These are phyloP conservation scores for Annulohypoxylon bovei DNA, from an alignment of 495 filamentous ascomycete species.

Conservation along the genomic window DNA sequence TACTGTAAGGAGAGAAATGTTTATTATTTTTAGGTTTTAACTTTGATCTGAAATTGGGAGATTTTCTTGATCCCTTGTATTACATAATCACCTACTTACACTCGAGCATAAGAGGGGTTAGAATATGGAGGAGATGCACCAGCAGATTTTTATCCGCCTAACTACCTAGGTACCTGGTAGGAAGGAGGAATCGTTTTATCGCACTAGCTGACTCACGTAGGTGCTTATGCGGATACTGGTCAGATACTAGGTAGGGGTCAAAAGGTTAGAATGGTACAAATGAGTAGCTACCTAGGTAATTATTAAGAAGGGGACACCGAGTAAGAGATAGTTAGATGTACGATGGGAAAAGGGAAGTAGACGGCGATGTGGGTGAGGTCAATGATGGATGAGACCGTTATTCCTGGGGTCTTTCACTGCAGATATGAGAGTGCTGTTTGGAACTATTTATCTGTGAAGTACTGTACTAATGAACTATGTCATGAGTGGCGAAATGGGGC, in stretches of 20 bases:
- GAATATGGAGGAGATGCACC: too few relatives aligned
- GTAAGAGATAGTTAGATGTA: not conserved
- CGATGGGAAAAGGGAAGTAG: not conserved
- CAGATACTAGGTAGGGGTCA: not conserved
- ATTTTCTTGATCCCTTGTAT: too few relatives aligned
- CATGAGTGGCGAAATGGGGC: not conserved
- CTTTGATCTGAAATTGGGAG: too few relatives aligned
- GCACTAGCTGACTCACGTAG: constrained; percentile 1
- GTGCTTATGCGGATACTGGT: not conserved
- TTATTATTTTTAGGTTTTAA: too few relatives aligned
- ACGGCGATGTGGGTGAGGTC: not conserved
- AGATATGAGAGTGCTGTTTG: not conserved
- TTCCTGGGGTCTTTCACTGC: not conserved
- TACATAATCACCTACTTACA: too few relatives aligned
- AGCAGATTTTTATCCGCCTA: too few relatives aligned
- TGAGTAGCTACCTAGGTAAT: not conserved
- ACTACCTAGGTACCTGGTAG: not conserved
- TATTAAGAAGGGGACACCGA: not conserved
- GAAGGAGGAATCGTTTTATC: not conserved
- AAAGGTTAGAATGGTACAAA: not conserved
- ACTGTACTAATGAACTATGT: not conserved
- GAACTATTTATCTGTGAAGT: not conserved
- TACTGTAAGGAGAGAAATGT: too few relatives aligned
- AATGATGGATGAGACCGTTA: not conserved
- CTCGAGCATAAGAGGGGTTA: too few relatives aligned